phyloP scores from a whole-genome alignment of 306 rosid genomes.

The Boehmeria nivea region DNA sequence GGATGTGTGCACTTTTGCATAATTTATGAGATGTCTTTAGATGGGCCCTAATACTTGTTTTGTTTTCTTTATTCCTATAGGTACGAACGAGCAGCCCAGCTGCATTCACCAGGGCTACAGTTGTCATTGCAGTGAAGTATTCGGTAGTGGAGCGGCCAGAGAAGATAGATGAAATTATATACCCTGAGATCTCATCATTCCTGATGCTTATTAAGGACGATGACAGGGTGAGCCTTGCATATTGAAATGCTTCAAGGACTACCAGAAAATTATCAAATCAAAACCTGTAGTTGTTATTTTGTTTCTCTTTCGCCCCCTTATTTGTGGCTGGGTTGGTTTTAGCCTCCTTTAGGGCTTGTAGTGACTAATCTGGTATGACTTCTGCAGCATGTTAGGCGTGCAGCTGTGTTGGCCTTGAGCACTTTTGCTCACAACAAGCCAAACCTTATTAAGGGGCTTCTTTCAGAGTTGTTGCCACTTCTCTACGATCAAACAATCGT shows the following conservation, averaged over 20 bases:
- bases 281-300: background rate
- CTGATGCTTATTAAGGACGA: conserved; percentile 94
- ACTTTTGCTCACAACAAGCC: conserved; percentile 99
- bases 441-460: conserved; percentile 89
- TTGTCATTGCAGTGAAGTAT: conserved; percentile 96
- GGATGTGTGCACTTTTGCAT: background rate
- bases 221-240: conserved; percentile 62
- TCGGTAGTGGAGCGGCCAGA: conserved; percentile 96
- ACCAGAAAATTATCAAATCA: background rate
- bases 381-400: conserved; percentile 96
- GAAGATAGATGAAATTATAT: conserved; percentile 90
- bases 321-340: conserved; percentile 19
- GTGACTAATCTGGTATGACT: conserved; percentile 24
- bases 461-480: conserved; percentile 88
- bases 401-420: conserved; percentile 96
- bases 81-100: conserved; percentile 81
- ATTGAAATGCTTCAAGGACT: background rate
- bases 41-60: conserved; percentile 9
- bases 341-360: conserved; percentile 11
- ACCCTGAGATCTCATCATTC: conserved; percentile 90
- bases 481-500: conserved; percentile 97
- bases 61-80: conserved; percentile 32
- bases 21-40: too few species aligned
- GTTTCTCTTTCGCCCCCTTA: background rate
- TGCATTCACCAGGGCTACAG: conserved; percentile 98